Percentiles rank a stretch among this genome's conserved stretches.
phyloP scores from a whole-genome alignment of 1,284 basidiomycete species.

The Microbotryomycetes sp. region DNA sequence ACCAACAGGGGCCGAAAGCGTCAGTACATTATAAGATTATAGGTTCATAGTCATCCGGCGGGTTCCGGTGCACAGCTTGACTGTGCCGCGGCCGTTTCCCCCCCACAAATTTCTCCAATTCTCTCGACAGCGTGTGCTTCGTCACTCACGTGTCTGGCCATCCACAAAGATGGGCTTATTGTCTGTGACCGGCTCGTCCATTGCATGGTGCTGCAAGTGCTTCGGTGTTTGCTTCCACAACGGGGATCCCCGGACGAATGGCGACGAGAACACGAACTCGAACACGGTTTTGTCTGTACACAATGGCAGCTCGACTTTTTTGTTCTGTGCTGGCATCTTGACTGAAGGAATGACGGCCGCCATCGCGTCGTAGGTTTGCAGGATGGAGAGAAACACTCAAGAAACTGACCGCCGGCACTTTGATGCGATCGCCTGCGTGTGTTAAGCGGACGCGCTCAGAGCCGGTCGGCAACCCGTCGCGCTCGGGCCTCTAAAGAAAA shows the following conservation, averaged over 20 bases:
- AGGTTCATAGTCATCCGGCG: neutral
- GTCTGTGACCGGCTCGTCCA: slow-evolving; percentile 12
- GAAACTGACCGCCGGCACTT: no score
- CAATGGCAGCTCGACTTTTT: neutral
- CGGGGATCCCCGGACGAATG: slow-evolving; percentile 22
- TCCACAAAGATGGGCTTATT: slow-evolving; percentile 23
- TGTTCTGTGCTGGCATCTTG: neutral
- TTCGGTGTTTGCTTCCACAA: slow-evolving; percentile 16
- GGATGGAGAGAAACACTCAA: no score
- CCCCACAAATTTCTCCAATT: neutral
- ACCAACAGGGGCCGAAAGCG: neutral
- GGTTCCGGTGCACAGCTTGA: neutral
- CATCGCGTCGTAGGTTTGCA: neutral
- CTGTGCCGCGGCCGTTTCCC: neutral
- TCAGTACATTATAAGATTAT: neutral
- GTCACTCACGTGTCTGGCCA: slow-evolving; percentile 21
- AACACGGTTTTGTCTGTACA: slow-evolving; percentile 2
- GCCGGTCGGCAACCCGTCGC: no score
- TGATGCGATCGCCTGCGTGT: no score
- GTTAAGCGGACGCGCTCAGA: no score
- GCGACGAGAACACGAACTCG: slow-evolving; percentile 29
- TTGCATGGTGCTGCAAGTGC: slow-evolving; percentile 9
- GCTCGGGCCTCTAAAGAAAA: no score
- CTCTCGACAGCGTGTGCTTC: no score
- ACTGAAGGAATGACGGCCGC: neutral